Conservation (phyloP, 768 basidiomycete genomes). For the Trametes meyenii region DNA sequence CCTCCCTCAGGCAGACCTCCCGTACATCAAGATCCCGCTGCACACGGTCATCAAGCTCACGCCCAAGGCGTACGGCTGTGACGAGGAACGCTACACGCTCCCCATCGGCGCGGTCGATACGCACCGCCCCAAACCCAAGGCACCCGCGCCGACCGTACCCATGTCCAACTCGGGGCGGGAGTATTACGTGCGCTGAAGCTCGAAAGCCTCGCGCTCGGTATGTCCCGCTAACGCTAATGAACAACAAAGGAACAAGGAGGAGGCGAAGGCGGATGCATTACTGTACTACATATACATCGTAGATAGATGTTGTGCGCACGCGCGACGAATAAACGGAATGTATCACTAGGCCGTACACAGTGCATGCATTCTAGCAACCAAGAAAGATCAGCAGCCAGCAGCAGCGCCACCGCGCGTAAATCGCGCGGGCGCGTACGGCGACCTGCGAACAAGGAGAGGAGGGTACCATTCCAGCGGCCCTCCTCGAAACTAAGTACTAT, state of each 20-base stretch:
- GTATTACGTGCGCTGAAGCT: slow-evolving; percentile 18
- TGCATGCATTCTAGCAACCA: not conserved
- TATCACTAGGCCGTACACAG: slow-evolving; percentile 15
- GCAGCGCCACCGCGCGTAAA: not conserved
- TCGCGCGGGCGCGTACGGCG: not conserved
- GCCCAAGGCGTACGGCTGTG: slow-evolving; percentile 97
- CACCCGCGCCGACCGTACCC: not conserved
- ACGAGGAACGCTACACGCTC: slow-evolving; percentile 91
- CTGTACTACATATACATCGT: slow-evolving; percentile 17
- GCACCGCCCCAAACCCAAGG: slow-evolving; percentile 65
- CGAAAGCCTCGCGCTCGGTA: no score
- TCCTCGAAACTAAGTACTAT: no score
- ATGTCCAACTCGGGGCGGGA: slow-evolving; percentile 23
- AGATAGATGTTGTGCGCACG: not conserved
- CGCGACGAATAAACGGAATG: slow-evolving; percentile 12
- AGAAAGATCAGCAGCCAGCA: not conserved
- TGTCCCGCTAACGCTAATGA: not conserved
- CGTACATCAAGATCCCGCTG: slow-evolving; percentile 96
- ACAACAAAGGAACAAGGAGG: not conserved
- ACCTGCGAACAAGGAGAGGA: no score
- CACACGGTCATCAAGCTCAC: slow-evolving; percentile 99
- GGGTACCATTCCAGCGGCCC: no score
- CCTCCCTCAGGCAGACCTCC: slow-evolving; percentile 88
- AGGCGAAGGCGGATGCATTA: not conserved
- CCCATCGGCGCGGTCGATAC: slow-evolving; percentile 96